Evolutionary conservation across 805 yeast species (phyloP).

Genomic region (Isabelozyma gotoi): DNA sequence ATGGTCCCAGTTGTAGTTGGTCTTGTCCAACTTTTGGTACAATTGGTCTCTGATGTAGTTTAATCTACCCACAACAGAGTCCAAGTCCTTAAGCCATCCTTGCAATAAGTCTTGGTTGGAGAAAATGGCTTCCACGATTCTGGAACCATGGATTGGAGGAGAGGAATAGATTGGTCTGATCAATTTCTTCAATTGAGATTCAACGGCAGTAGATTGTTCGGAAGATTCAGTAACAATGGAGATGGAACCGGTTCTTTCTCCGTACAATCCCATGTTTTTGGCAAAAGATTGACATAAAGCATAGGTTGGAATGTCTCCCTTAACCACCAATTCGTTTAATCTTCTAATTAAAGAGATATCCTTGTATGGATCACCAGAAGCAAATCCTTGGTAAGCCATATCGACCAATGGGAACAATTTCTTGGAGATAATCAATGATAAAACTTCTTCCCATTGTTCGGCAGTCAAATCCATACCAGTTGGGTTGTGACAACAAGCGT

Average conservation of each 20-base stretch:
- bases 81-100: slow-evolving; percentile 83
- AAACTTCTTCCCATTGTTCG: slow-evolving; percentile 77
- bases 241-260: slow-evolving; percentile 73
- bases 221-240: slow-evolving; percentile 59
- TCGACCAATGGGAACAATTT: slow-evolving; percentile 80
- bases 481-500: slow-evolving; percentile 97
- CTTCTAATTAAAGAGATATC: slow-evolving; percentile 56
- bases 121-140: slow-evolving; percentile 78
- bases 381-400: slow-evolving; percentile 95
- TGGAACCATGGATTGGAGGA: slow-evolving; percentile 94
- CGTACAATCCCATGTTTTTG: slow-evolving; percentile 49
- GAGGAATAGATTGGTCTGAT: slow-evolving; percentile 88
- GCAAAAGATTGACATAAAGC: slow-evolving; percentile 53
- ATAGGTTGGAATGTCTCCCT: slow-evolving; percentile 49
- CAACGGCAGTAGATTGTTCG: slow-evolving; percentile 53
- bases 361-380: slow-evolving; percentile 75
- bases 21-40: slow-evolving; percentile 59
- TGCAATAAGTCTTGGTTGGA: slow-evolving; percentile 54
- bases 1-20: slow-evolving; percentile 79
- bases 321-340: slow-evolving; percentile 49
- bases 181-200: slow-evolving; percentile 78
- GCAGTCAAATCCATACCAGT: slow-evolving; percentile 89
- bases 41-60: slow-evolving; percentile 67
- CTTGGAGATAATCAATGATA: slow-evolving; percentile 58
- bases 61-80: slow-evolving; percentile 76